A percentile compares a stretch with the other conserved stretches of the same genome.
Evolutionary conservation across 176 grass and related monocot species (phyloP).

Genomic region (Avena sativa): DNA sequence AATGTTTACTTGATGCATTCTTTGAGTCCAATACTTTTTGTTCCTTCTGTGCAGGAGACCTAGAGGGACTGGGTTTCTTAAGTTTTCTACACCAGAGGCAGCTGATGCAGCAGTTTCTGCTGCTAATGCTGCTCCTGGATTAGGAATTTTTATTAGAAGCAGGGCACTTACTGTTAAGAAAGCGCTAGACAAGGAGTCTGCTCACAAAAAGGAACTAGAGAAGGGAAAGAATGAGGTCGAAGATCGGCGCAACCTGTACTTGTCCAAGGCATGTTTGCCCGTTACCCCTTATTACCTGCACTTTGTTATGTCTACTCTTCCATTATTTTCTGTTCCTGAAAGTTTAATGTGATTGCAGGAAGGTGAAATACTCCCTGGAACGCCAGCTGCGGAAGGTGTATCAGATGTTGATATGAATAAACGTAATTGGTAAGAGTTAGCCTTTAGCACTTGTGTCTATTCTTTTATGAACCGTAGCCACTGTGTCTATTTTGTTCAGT

Average conservation of each 20-base stretch:
- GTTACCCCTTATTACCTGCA: not conserved
- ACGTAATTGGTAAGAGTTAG: slow-evolving; percentile 67
- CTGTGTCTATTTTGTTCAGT: slow-evolving; percentile 13
- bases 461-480: not conserved
- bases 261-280: slow-evolving; percentile 69
- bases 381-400: slow-evolving; percentile 84
- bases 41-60: slow-evolving; percentile 65
- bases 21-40: slow-evolving; percentile 19
- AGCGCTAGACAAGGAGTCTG: slow-evolving; percentile 84
- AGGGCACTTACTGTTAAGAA: slow-evolving; percentile 73
- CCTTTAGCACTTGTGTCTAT: slow-evolving; percentile 1
- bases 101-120: slow-evolving; percentile 78
- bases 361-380: slow-evolving; percentile 86
- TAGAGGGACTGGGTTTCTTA: slow-evolving; percentile 83
- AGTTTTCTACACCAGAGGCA: slow-evolving; percentile 67
- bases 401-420: slow-evolving; percentile 93
- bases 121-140: slow-evolving; percentile 75
- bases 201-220: slow-evolving; percentile 81
- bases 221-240: slow-evolving; percentile 77
- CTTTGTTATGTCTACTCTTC: not conserved
- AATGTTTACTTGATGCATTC: slow-evolving; percentile 33
- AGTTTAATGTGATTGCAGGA: slow-evolving; percentile 59
- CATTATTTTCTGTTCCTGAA: slow-evolving; percentile 37
- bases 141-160: slow-evolving; percentile 90
- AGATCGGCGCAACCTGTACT: slow-evolving; percentile 88